Conservation (phyloP, 345 rosid species). For the Brassica juncea region DNA sequence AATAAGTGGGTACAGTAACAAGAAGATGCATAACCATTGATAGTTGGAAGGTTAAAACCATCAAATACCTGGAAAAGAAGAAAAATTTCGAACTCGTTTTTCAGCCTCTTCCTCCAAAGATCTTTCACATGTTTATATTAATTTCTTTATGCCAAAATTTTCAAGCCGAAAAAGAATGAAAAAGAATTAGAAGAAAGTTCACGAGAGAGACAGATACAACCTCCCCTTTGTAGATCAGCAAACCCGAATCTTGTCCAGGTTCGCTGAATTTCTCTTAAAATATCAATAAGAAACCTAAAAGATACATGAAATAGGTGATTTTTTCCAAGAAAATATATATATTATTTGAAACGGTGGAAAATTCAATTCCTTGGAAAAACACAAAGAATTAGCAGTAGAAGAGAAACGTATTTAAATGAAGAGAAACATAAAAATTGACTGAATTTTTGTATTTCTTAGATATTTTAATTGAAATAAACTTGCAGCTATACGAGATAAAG, state of each 20-base stretch:
- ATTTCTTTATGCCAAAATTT: conserved; percentile 6
- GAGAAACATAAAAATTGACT: background rate
- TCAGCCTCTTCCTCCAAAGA: conserved; percentile 6
- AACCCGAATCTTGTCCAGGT: conserved; percentile 24
- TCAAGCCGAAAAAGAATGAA: background rate
- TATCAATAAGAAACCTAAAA: background rate
- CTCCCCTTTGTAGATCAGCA: conserved; percentile 5
- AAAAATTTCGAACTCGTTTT: conserved; percentile 23
- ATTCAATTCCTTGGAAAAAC: background rate
- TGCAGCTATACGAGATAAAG: background rate
- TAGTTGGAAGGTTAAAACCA: conserved; percentile 35
- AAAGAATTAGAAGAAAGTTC: conserved; percentile 5
- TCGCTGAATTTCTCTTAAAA: conserved; percentile 18
- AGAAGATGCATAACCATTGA: conserved; percentile 31
- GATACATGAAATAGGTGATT: background rate
- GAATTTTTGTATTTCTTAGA: background rate
- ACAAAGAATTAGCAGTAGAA: background rate
- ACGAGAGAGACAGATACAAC: conserved; percentile 31
- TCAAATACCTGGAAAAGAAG: conserved; percentile 37
- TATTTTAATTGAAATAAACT: background rate
- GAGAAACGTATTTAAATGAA: background rate
- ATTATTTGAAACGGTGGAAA: background rate
- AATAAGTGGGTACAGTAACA: conserved; percentile 2
- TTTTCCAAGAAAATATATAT: background rate
- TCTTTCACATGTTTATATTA: conserved; percentile 13